phyloP scores from a whole-genome alignment of 2,329 filamentous ascomycete species.

The Fusarium succisae region DNA sequence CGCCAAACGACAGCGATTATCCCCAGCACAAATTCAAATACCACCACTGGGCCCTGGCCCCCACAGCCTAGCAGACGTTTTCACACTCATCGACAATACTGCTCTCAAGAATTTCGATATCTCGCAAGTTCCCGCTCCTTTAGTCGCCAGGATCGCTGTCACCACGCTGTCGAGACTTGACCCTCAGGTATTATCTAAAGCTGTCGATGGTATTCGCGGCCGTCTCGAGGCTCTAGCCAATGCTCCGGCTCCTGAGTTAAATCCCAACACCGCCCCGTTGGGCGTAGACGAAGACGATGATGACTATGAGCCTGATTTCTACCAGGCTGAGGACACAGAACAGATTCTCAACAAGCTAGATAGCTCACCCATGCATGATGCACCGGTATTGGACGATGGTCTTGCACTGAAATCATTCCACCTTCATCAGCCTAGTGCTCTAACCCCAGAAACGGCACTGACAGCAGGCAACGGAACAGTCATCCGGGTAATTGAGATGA shows the following conservation, averaged over 20 bases:
- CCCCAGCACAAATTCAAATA: constrained; percentile 59
- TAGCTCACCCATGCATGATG: constrained; percentile 65
- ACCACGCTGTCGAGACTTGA: constrained; percentile 80
- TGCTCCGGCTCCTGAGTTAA: constrained; percentile 57
- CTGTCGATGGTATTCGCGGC: constrained; percentile 71
- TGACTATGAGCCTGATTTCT: constrained; percentile 91
- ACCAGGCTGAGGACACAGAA: constrained; percentile 78
- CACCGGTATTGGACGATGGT: constrained; percentile 46
- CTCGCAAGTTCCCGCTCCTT: constrained; percentile 75
- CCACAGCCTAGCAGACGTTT: constrained; percentile 83
- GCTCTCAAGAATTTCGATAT: constrained; percentile 85
- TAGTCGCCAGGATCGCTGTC: constrained; percentile 84
- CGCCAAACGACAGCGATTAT: constrained; percentile 83
- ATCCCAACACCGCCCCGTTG: constrained; percentile 67
- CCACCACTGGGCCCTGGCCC: constrained; percentile 79
- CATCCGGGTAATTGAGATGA: constrained; percentile 79
- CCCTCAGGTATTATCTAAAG: constrained; percentile 72
- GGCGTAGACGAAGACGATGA: constrained; percentile 82
- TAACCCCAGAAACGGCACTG: constrained; percentile 77
- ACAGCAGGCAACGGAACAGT: constrained; percentile 80
- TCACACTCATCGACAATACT: constrained; percentile 79
- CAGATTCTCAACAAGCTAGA: constrained; percentile 83
- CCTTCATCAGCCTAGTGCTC: constrained; percentile 77
- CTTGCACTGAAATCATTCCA: constrained; percentile 81
- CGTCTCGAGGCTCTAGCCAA: constrained; percentile 59